Percentiles rank a stretch among this genome's conserved stretches.
These are phyloP conservation scores for Blastobotrys malaysiensis DNA, from an alignment of 1,139 yeast genomes.

Conservation along the genomic window DNA sequence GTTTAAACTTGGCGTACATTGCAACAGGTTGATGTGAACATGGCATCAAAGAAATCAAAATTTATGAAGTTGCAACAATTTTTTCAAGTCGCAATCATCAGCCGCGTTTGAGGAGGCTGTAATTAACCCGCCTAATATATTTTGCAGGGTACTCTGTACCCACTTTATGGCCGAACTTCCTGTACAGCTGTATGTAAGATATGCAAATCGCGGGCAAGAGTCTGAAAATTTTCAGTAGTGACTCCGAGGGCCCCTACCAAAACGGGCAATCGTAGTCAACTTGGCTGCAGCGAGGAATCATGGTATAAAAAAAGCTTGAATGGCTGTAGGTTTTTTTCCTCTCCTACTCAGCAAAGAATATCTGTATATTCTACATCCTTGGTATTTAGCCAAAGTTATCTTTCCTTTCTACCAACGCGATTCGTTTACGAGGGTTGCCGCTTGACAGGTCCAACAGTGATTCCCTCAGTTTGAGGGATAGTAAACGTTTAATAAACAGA, in stretches of 20 bases:
- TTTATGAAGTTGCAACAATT: too few species aligned
- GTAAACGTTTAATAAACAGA: not conserved
- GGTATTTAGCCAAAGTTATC: not conserved
- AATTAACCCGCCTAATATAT: not conserved
- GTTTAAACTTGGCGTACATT: too few species aligned
- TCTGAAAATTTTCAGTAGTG: not conserved
- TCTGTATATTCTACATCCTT: not conserved
- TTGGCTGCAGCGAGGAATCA: not conserved
- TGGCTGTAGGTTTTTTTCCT: not conserved
- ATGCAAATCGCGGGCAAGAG: not conserved
- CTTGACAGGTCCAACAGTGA: constrained; percentile 19
- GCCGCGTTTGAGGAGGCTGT: not conserved
- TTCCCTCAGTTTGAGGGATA: constrained; percentile 21
- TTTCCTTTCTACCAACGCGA: constrained; percentile 2
- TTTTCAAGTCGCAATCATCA: too few species aligned
- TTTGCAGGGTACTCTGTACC: not conserved
- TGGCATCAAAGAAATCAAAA: too few species aligned
- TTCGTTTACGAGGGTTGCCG: constrained; percentile 24
- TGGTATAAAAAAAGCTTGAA: constrained; percentile 1
- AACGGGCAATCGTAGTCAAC: not conserved
- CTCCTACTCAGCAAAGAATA: not conserved
- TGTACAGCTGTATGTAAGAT: not conserved
- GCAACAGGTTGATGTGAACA: too few species aligned
- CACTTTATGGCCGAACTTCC: not conserved
- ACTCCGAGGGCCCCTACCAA: not conserved